phyloP scores from a whole-genome alignment of 306 rosid species.

The Cucumis sativus region Cucumber_9930_V3 NC_026659.2:571501-572000 shows the following conservation, averaged over 20 bases:
- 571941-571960: background rate
- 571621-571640: background rate
- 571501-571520: background rate
- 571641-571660: background rate
- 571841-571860: background rate
- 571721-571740: no score
- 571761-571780: background rate
- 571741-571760: background rate
- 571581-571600: background rate
- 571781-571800: background rate
- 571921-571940: background rate
- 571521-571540: background rate
- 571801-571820: background rate
- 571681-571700: background rate
- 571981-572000: background rate
- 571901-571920: background rate
- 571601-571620: background rate
- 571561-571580: background rate
- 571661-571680: background rate
- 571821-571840: slow-evolving; percentile 5
- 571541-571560: background rate
- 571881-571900: background rate
- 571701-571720: no score
- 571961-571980: background rate
- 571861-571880: slow-evolving; percentile 1